Evolutionary conservation across 352 stramenopile species (phyloP).

Genomic region (Aphanomyces cochlioides): DNA sequence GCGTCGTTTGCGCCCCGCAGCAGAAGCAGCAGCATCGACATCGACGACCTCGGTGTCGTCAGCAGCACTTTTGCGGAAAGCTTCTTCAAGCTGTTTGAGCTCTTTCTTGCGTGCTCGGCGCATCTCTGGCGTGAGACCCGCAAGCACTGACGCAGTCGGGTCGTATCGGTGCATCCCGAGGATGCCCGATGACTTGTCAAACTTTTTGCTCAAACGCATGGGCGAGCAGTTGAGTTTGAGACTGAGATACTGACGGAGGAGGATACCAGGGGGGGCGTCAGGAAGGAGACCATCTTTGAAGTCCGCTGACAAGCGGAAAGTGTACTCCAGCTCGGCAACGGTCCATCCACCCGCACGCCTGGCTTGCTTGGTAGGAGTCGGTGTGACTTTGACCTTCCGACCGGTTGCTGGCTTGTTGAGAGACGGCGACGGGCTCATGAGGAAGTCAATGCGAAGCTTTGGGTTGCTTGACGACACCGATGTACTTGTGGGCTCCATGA

Average conservation of each 20-base stretch:
- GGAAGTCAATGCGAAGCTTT: conserved; percentile 14
- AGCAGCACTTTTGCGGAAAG: conserved; percentile 1
- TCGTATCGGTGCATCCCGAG: conserved; percentile 16
- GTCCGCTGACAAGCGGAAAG: conserved; percentile 21
- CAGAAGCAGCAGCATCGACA: neutral
- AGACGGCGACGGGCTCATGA: neutral
- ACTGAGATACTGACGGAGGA: conserved; percentile 26
- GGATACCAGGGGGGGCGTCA: conserved; percentile 11
- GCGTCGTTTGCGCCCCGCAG: neutral
- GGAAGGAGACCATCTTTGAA: conserved; percentile 22
- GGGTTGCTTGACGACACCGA: neutral
- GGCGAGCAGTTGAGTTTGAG: conserved; percentile 27
- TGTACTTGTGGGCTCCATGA: neutral
- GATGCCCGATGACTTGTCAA: conserved; percentile 23
- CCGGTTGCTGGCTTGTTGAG: neutral
- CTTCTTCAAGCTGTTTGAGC: conserved; percentile 24
- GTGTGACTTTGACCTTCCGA: no score
- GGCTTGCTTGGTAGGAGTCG: neutral
- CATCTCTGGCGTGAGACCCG: conserved; percentile 23
- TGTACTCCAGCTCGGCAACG: conserved; percentile 23
- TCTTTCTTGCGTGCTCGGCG: conserved; percentile 18
- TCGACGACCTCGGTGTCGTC: neutral
- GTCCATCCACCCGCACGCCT: conserved; percentile 12
- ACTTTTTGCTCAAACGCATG: conserved; percentile 29
- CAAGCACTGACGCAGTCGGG: conserved; percentile 14